Evolutionary conservation across 2,329 filamentous ascomycete genomes (phyloP).

Genomic region (Apiospora malaysiana): DNA sequence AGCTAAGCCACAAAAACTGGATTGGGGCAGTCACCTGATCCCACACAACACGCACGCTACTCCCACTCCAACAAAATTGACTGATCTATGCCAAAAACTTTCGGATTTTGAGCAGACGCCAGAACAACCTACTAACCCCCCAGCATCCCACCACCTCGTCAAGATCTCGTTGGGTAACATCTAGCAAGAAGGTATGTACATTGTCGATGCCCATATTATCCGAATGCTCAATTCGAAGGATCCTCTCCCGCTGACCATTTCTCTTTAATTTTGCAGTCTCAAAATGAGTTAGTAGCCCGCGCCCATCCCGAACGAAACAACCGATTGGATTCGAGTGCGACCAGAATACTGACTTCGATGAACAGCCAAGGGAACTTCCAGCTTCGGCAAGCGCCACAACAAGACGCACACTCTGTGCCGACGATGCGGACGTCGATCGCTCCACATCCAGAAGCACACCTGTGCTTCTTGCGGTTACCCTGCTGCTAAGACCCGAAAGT

Average conservation of each 20-base stretch:
- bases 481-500: constrained; percentile 96
- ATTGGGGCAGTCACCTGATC: constrained; percentile 20
- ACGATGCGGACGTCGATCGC: constrained; percentile 96
- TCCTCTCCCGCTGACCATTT: background rate
- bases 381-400: constrained; percentile 75
- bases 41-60: constrained; percentile 21
- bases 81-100: constrained; percentile 21
- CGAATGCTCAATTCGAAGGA: background rate
- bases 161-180: constrained; percentile 20
- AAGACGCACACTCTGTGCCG: constrained; percentile 98
- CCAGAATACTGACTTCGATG: constrained; percentile 35
- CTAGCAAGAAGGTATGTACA: constrained; percentile 21
- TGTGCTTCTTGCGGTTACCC: constrained; percentile 96
- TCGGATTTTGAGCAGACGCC: constrained; percentile 17
- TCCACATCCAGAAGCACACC: constrained; percentile 99
- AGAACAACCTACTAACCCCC: constrained; percentile 18
- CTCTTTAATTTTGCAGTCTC: constrained; percentile 11
- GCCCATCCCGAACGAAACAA: constrained; percentile 24
- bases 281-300: constrained; percentile 41
- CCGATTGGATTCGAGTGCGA: constrained; percentile 23
- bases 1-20: constrained; percentile 13
- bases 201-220: constrained; percentile 5
- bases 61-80: constrained; percentile 22
- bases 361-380: constrained; percentile 45
- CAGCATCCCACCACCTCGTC: constrained; percentile 20